These are phyloP conservation scores for Naematelia aurantialba DNA, from an alignment of 768 basidiomycete species.

Conservation along the genomic window DNA sequence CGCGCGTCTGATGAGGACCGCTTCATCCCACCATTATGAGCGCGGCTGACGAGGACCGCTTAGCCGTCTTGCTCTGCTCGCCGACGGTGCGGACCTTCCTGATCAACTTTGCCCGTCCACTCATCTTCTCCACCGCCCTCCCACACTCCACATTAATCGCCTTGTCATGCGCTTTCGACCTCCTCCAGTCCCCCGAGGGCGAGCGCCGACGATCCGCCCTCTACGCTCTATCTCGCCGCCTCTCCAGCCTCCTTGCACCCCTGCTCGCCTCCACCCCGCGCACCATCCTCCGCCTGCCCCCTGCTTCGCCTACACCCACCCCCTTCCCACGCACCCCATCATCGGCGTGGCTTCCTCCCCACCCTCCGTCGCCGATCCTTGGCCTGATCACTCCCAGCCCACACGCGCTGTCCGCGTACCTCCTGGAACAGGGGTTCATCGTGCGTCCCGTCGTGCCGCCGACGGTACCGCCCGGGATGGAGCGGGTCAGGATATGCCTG, in stretches of 20 bases:
- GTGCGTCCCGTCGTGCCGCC: conserved; percentile 57
- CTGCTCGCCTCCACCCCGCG: conserved; percentile 32
- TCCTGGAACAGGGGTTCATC: conserved; percentile 52
- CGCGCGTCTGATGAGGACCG: not conserved
- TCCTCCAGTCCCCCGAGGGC: conserved; percentile 67
- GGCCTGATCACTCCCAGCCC: conserved; percentile 76
- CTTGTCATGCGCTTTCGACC: conserved; percentile 71
- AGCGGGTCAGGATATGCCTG: conserved; percentile 82
- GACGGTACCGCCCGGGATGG: conserved; percentile 80
- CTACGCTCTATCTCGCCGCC: conserved; percentile 47
- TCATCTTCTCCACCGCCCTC: conserved; percentile 87
- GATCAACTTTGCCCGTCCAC: conserved; percentile 82
- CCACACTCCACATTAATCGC: conserved; percentile 72
- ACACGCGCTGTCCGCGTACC: conserved; percentile 68
- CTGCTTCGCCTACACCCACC: conserved; percentile 29
- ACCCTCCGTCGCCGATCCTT: conserved; percentile 69
- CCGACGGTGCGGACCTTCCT: conserved; percentile 74
- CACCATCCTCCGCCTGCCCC: conserved; percentile 49
- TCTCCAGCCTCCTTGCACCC: conserved; percentile 39
- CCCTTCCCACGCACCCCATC: not conserved
- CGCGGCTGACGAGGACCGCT: not conserved
- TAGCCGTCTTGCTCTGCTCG: conserved; percentile 73
- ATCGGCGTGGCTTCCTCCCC: conserved; percentile 40
- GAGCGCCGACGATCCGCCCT: conserved; percentile 36
- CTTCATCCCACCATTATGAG: not conserved